Percentiles rank a stretch among this genome's conserved stretches.
These are phyloP conservation scores for Candida wancherniae DNA, from an alignment of 805 yeast species.

Conservation along the genomic window DNA sequence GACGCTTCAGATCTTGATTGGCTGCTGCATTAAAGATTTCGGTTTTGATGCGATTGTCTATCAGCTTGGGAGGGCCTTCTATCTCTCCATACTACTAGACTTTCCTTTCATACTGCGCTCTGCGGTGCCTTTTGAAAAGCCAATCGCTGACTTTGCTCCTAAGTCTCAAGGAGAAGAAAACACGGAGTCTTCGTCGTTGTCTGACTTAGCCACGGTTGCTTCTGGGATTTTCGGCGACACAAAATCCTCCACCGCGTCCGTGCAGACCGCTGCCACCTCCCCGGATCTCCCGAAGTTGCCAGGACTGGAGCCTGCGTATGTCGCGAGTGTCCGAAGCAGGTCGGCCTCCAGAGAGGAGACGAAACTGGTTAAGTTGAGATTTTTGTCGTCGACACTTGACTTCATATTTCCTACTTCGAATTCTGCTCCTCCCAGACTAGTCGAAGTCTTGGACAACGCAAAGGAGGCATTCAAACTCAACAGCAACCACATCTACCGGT, in stretches of 20 bases:
- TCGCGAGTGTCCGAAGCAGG: not conserved
- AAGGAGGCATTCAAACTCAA: constrained; percentile 56
- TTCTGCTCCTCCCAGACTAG: constrained; percentile 74
- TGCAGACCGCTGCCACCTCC: not conserved
- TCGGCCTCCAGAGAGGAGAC: not conserved
- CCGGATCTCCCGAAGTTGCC: too few species aligned
- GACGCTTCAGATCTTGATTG: constrained; percentile 55
- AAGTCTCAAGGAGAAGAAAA: not conserved
- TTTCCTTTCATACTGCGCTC: constrained; percentile 58
- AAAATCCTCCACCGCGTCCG: constrained; percentile 2
- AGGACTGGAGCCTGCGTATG: not conserved
- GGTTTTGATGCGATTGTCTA: constrained; percentile 69
- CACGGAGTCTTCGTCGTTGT: too few species aligned
- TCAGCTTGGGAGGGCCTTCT: constrained; percentile 65
- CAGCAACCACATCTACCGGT: constrained; percentile 20
- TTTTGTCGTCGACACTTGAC: constrained; percentile 50
- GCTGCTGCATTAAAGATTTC: constrained; percentile 71
- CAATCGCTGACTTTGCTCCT: not conserved
- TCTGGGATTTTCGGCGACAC: constrained; percentile 21
- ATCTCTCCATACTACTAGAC: constrained; percentile 53
- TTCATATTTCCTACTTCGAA: constrained; percentile 61
- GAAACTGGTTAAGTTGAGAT: constrained; percentile 39
- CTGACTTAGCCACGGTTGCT: constrained; percentile 33
- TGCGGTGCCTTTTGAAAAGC: constrained; percentile 23
- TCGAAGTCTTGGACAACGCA: constrained; percentile 77